Evolutionary conservation across 2,329 filamentous ascomycete species (phyloP).

Genomic region (Ilyonectria sp.): DNA sequence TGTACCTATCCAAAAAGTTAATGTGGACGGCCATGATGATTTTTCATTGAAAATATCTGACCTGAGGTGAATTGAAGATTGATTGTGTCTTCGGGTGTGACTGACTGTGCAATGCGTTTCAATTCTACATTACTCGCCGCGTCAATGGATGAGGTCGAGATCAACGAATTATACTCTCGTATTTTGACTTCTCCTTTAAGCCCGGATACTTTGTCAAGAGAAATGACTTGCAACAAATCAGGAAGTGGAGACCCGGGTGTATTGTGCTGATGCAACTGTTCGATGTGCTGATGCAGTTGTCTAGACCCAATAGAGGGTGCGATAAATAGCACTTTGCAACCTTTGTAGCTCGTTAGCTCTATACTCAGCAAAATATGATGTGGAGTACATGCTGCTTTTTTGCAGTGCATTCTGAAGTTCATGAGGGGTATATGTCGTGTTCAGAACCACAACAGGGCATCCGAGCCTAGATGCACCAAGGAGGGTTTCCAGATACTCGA

Average conservation of each 20-base stretch:
- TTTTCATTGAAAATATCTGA: neutral
- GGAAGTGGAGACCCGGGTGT: neutral
- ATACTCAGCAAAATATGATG: neutral
- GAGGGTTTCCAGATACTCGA: slow-evolving; percentile 34
- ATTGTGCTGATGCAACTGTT: neutral
- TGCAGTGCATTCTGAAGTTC: slow-evolving; percentile 25
- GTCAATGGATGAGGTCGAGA: neutral
- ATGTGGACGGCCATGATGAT: neutral
- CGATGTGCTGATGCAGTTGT: slow-evolving; percentile 5
- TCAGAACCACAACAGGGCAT: slow-evolving; percentile 35
- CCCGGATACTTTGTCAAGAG: neutral
- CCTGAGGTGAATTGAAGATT: slow-evolving; percentile 37
- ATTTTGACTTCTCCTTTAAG: neutral
- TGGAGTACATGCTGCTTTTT: slow-evolving; percentile 21
- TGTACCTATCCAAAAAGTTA: slow-evolving; percentile 20
- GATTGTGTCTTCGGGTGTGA: slow-evolving; percentile 22
- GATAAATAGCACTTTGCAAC: slow-evolving; percentile 23
- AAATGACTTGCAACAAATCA: neutral
- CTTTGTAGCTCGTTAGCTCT: slow-evolving; percentile 1
- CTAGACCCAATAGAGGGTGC: slow-evolving; percentile 20
- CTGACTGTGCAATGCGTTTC: neutral
- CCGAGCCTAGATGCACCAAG: slow-evolving; percentile 33
- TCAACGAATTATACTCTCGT: neutral
- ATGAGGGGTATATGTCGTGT: slow-evolving; percentile 32
- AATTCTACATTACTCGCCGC: neutral